phyloP scores from a whole-genome alignment of 2,329 filamentous ascomycete genomes.

The Ophiobolus disseminans region DNA sequence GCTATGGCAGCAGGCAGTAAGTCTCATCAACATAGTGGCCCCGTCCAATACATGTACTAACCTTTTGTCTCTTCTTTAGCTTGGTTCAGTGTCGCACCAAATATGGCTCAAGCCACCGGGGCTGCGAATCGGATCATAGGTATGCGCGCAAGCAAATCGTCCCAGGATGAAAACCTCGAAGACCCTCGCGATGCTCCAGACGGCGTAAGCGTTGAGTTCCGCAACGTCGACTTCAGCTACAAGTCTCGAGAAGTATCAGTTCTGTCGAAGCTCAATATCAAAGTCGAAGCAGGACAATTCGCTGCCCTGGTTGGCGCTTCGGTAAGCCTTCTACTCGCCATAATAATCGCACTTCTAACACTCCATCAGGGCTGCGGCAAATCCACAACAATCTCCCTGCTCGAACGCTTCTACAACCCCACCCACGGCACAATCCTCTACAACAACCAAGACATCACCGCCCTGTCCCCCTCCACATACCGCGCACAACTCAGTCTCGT shows the following conservation, averaged over 20 bases:
- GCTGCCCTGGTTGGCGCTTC: conserved; percentile 73
- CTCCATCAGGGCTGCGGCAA: conserved; percentile 66
- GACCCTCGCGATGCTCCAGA: conserved; percentile 12
- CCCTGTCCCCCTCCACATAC: conserved; percentile 48
- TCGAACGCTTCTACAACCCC: conserved; percentile 73
- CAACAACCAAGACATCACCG: conserved; percentile 48
- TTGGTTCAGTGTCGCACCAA: conserved; percentile 57
- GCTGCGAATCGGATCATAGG: conserved; percentile 48
- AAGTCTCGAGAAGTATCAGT: conserved; percentile 82
- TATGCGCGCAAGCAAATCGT: conserved; percentile 33
- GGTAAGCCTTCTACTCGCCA: conserved; percentile 33
- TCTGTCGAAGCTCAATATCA: conserved; percentile 55
- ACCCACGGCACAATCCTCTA: conserved; percentile 69
- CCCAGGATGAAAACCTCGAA: conserved; percentile 11
- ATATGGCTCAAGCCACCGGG: conserved; percentile 47
- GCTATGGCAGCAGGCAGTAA: conserved; percentile 46
- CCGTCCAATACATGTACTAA: too few species aligned
- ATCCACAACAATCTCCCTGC: conserved; percentile 70
- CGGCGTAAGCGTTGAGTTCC: conserved; percentile 73
- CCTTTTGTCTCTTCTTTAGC: too few species aligned
- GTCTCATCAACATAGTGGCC: too few species aligned
- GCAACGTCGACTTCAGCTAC: conserved; percentile 92
- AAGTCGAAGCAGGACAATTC: conserved; percentile 67
- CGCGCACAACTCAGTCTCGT: conserved; percentile 54
- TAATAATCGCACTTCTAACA: neutral